These are phyloP conservation scores for Wickerhamiella cacticola DNA, from an alignment of 805 yeast genomes.

Conservation along the genomic window DNA sequence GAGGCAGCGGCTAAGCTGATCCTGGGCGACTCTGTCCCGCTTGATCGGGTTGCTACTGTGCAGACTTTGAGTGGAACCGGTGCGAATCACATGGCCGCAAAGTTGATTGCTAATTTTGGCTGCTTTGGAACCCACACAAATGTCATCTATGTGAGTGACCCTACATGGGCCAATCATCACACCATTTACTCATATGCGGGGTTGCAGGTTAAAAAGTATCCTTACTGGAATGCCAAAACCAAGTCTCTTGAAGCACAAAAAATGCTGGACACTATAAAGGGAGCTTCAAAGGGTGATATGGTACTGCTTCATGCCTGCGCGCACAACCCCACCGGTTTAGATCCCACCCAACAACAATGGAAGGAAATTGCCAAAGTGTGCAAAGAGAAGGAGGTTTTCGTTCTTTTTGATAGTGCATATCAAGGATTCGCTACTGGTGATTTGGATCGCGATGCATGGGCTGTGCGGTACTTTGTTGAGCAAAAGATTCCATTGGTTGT, in stretches of 20 bases:
- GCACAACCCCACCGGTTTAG: conserved; percentile 95
- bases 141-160: conserved; percentile 61
- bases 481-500: conserved; percentile 36
- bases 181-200: conserved; percentile 71
- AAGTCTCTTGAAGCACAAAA: conserved; percentile 57
- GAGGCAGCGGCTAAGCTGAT: conserved; percentile 56
- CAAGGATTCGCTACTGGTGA: conserved; percentile 90
- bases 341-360: conserved; percentile 77
- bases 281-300: conserved; percentile 46
- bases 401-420: conserved; percentile 86
- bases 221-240: conserved; percentile 53
- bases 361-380: conserved; percentile 54
- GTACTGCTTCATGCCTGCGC: conserved; percentile 88
- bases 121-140: conserved; percentile 32
- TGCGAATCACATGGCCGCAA: conserved; percentile 74
- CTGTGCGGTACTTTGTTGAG: conserved; percentile 37
- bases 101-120: conserved; percentile 54
- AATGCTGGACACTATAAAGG: conserved; percentile 45
- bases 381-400: conserved; percentile 48
- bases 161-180: conserved; percentile 91
- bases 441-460: conserved; percentile 56
- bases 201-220: conserved; percentile 44
- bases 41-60: conserved; percentile 55
- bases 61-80: conserved; percentile 96
- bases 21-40: conserved; percentile 51